Percentiles rank a stretch among this genome's conserved stretches.
Conservation (phyloP, 306 rosid species). For the Alnus rubra region DNA sequence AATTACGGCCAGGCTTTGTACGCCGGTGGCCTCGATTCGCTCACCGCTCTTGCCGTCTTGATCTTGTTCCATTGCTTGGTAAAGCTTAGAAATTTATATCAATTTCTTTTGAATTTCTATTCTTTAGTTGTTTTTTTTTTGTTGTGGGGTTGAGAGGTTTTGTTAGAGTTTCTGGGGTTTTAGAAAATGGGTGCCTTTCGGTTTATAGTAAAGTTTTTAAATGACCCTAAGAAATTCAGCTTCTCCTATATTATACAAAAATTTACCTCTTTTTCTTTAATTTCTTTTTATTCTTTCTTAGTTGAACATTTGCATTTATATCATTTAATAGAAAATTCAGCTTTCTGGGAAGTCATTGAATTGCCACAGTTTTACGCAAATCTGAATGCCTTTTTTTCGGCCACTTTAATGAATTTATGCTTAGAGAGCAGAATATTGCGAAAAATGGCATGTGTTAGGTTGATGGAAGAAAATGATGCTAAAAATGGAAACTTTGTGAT, state of each 20-base stretch:
- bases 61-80: conserved; percentile 90
- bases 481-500: conserved; percentile 24
- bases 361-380: neutral
- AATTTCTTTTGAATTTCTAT: neutral
- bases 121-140: neutral
- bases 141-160: neutral
- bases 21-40: conserved; percentile 65
- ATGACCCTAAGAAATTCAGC: neutral
- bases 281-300: neutral
- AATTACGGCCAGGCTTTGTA: conserved; percentile 84
- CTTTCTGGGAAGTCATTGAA: neutral
- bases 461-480: conserved; percentile 14
- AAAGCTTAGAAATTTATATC: conserved; percentile 30
- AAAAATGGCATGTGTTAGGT: conserved; percentile 4
- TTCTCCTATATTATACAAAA: neutral
- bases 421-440: neutral
- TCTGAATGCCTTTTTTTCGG: neutral
- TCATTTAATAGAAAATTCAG: neutral
- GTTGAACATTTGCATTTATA: neutral
- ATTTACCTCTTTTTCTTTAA: neutral
- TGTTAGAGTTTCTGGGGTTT: conserved; percentile 10
- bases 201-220: neutral
- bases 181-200: neutral
- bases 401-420: neutral
- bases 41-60: conserved; percentile 67